Evolutionary conservation across 805 yeast species (phyloP).

Genomic region (Metschnikowia henanensis): DNA sequence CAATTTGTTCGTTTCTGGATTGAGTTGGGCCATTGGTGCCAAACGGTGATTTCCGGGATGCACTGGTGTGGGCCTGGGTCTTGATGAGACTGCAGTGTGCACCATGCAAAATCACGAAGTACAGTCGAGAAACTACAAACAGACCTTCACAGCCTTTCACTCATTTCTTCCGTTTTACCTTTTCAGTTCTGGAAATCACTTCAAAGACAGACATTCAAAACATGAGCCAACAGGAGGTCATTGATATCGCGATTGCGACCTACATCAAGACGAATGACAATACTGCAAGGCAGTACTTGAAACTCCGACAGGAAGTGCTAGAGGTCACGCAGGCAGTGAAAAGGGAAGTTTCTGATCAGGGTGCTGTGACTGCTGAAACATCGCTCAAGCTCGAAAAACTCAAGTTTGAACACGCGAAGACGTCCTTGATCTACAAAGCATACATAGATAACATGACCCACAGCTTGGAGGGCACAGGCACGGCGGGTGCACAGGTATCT

Average conservation of each 20-base stretch:
- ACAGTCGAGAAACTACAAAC: neutral
- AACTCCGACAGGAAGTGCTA: constrained; percentile 30
- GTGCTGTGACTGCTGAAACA: constrained; percentile 13
- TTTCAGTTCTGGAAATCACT: no score
- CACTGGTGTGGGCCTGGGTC: constrained; percentile 7
- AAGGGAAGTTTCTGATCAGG: constrained; percentile 12
- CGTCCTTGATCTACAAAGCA: constrained; percentile 24
- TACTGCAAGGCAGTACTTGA: constrained; percentile 31
- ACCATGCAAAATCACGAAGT: neutral
- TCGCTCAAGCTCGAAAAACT: constrained; percentile 22
- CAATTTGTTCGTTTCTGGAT: constrained; percentile 51
- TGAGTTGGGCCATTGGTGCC: constrained; percentile 69
- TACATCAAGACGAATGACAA: constrained; percentile 35
- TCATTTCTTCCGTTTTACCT: no score
- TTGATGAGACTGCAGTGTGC: neutral
- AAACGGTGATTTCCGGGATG: constrained; percentile 13
- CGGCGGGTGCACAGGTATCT: constrained; percentile 15
- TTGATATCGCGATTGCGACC: constrained; percentile 31
- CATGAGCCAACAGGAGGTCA: constrained; percentile 32
- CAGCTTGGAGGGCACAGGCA: constrained; percentile 18
- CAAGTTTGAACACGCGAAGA: constrained; percentile 30
- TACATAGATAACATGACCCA: constrained; percentile 26
- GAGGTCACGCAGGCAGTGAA: constrained; percentile 10
- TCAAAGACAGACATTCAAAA: neutral
- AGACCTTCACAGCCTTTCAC: no score